Base-by-base conservation (phyloP, 768 basidiomycete species). In the Neoboletus magnificus region DNA sequence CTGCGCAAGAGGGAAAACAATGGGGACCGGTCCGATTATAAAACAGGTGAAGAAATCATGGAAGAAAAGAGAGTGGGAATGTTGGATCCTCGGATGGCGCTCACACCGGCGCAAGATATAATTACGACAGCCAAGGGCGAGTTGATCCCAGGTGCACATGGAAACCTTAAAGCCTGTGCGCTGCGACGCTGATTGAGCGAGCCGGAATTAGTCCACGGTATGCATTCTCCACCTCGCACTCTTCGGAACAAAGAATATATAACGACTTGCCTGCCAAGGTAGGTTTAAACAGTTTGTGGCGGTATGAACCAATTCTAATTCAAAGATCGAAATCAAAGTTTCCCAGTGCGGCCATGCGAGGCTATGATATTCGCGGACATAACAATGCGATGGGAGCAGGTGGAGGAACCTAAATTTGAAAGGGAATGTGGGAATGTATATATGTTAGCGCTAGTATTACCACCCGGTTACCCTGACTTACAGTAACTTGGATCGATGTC, bases 91-190 rank as follows among this genome's bases (percentile, higher is more conserved):
- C 36, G n/a, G 1, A 27, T 4, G 23, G 48, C 29, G 40, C 57
- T 52, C 52, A 52, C 65, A 22, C 55, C 35, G 29, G 35, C 23
- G 43, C 3, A 23, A 7, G 18, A 39, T 52, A 55, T 64, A 57
- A 55, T 54, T 54, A 57, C 33, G 32, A 40, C 27, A 36, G 11
- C 16, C 20, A 27, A 52, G 20, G 7, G 20, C 20, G 20, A n/a
- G 33, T 20, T 29, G 20, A 25, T 39, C 39, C 13, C 33, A 11
- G 29, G 22, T 15, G 2, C 30, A 23, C 55, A 27, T 25, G 35
- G 22, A 18, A 36, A 44, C 51, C 8, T 23, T 27, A 36, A 22
- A 13, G 18, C 20, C 20, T 10, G 35, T 44, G 25, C 16, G 27
- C 41, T 12, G 18, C 39, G 25, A 27, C 27, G 12, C 15, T 23